phyloP scores from a whole-genome alignment of 805 yeast genomes.

The Schwanniomyces yamadae region DNA sequence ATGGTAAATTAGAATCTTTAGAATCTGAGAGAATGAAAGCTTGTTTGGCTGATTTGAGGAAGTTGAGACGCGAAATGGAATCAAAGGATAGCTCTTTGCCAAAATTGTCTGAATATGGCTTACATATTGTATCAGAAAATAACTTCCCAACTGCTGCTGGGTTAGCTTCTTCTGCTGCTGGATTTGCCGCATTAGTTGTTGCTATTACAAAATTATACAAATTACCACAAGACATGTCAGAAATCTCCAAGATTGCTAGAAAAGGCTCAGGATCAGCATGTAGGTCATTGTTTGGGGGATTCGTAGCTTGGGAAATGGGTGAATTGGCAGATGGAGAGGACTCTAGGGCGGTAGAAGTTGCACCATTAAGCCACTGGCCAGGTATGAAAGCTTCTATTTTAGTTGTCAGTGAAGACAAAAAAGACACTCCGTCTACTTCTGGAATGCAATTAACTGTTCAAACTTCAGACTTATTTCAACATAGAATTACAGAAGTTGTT shows the following conservation, averaged over 20 bases:
- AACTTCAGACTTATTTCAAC: slow-evolving; percentile 81
- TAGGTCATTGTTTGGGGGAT: slow-evolving; percentile 95
- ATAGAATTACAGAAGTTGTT: slow-evolving; percentile 78
- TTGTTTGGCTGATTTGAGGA: slow-evolving; percentile 74
- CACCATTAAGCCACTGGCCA: slow-evolving; percentile 87
- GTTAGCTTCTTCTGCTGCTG: slow-evolving; percentile 96
- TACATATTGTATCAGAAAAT: slow-evolving; percentile 87
- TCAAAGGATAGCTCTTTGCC: slow-evolving; percentile 52
- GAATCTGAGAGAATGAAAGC: slow-evolving; percentile 62
- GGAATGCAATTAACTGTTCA: slow-evolving; percentile 96
- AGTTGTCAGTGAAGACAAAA: slow-evolving; percentile 90
- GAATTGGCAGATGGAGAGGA: slow-evolving; percentile 71
- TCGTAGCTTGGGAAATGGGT: slow-evolving; percentile 99
- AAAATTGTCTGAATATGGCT: slow-evolving; percentile 57
- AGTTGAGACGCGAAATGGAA: slow-evolving; percentile 64
- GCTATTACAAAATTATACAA: slow-evolving; percentile 84
- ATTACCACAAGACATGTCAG: slow-evolving; percentile 82
- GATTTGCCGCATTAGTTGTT: slow-evolving; percentile 91
- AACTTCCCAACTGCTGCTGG: slow-evolving; percentile 99
- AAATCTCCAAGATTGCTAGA: slow-evolving; percentile 89
- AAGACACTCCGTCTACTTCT: slow-evolving; percentile 90
- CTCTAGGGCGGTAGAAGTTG: slow-evolving; percentile 91
- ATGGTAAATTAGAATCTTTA: slow-evolving; percentile 78
- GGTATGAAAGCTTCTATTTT: slow-evolving; percentile 86
- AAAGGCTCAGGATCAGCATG: slow-evolving; percentile 99